Base-by-base conservation (phyloP, 768 basidiomycete species). In the Hericium rajendrae region DNA sequence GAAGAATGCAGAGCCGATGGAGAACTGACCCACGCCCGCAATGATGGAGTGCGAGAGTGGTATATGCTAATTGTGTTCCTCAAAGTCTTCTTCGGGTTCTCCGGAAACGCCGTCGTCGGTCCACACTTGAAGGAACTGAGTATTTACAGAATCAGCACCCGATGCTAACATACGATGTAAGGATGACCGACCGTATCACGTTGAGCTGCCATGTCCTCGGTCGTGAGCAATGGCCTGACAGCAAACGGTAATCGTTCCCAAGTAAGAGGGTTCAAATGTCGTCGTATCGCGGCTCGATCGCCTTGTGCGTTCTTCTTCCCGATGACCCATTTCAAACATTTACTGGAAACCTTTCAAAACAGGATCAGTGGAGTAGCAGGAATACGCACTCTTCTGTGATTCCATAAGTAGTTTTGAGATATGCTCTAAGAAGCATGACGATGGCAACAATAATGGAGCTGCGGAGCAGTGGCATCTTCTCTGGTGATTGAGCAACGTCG, bases 301-400 rank as follows among this genome's bases (percentile, higher is more conserved):
- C 94, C 94, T 2, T 87, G 69, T 0, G 90, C 83, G 55, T 84
- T 91, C 72, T 97, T 97, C 78, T 97, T 98, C 18, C 88, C 88
- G 4, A 84, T 70, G 4, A 84, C 78, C 67, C 89, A 97, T 70
- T 94, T 97, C 49, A 79, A 76, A 62, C 93, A 93, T 88, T 97
- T 98, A 48, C 94, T 97, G 57, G 22, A 16, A 54, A 28, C 13
- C 46, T 53, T 38, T 46, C 48, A 55, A 20, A 55, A 37, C 51
- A 53, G 43, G 56, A 37, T 39, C 41, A 37, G 20, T 6, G 38
- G 53, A 46, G 39, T 16, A 20, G 10, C 9, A n/a, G 22, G 39
- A 22, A 60, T 53, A 76, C 88, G 58, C 67, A 95, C 94, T 97
- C 94, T 74, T 98, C 94, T 2, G 91, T 87, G 40, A 98, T 69